These are phyloP conservation scores for Nepenthes mirabilis DNA, from an alignment of 148 eudicot species.

Conservation along the genomic window DNA sequence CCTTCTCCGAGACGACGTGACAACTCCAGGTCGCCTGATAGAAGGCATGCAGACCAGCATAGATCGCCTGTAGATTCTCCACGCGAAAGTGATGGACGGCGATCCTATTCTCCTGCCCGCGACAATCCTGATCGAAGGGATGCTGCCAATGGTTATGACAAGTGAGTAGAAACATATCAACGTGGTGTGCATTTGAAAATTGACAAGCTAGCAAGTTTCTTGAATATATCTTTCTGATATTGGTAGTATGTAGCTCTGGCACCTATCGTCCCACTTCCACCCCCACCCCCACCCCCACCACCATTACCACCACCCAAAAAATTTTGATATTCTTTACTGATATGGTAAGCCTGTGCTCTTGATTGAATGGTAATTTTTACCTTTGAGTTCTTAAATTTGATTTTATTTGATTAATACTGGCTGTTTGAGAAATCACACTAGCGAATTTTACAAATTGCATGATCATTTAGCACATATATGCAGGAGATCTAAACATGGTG, in stretches of 20 bases:
- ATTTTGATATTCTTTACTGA: too few relatives aligned
- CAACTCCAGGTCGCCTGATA: constrained; percentile 1
- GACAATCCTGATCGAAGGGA: constrained; percentile 18
- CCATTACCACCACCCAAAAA: too few relatives aligned
- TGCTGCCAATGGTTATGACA: constrained; percentile 26
- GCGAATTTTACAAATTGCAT: too few relatives aligned
- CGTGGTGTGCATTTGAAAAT: not conserved
- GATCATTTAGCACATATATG: not conserved
- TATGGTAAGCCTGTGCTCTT: too few relatives aligned
- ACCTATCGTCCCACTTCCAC: too few relatives aligned
- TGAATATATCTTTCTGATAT: too few relatives aligned
- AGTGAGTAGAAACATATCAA: constrained; percentile 3
- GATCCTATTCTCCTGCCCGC: constrained; percentile 36
- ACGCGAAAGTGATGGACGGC: constrained; percentile 22
- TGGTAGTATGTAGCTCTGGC: too few relatives aligned
- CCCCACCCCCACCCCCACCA: too few relatives aligned
- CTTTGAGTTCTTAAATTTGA: too few relatives aligned
- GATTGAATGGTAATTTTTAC: too few relatives aligned
- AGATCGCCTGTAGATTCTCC: constrained; percentile 36
- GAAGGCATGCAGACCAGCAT: constrained; percentile 36
- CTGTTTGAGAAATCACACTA: too few relatives aligned
- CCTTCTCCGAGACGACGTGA: constrained; percentile 36
- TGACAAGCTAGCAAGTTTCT: not conserved
- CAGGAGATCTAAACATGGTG: constrained; percentile 32
- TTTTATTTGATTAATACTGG: too few relatives aligned